These are phyloP conservation scores for Erodium moschatum DNA, from an alignment of 441 rosid genomes.

Conservation along the genomic window DNA sequence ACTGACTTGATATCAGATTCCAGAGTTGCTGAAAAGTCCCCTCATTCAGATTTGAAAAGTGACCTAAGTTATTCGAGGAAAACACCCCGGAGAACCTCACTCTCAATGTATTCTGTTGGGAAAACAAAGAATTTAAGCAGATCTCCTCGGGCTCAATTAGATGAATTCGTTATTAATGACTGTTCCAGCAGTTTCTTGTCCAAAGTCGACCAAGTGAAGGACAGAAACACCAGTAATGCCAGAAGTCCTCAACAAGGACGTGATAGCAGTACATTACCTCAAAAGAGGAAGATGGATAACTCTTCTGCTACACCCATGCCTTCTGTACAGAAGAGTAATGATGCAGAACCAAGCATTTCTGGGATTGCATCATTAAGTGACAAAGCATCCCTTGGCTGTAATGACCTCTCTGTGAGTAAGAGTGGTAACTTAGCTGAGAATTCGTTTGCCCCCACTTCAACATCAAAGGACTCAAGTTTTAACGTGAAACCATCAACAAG, in stretches of 20 bases:
- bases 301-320: constrained; percentile 27
- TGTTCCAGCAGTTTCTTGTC: constrained; percentile 24
- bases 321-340: constrained; percentile 22
- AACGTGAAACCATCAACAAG: neutral
- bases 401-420: too few species aligned
- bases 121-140: too few species aligned
- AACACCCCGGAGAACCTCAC: constrained; percentile 31
- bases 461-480: constrained; percentile 9
- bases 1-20: constrained; percentile 26
- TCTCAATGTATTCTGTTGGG: constrained; percentile 31
- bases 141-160: constrained; percentile 25
- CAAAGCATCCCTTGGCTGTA: too few species aligned
- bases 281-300: constrained; percentile 31
- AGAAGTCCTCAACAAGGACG: constrained; percentile 28
- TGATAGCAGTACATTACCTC: constrained; percentile 27
- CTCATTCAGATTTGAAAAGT: constrained; percentile 27
- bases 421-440: constrained; percentile 20
- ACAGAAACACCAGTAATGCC: constrained; percentile 17
- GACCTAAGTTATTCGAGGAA: constrained; percentile 43
- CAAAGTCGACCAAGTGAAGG: constrained; percentile 24
- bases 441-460: constrained; percentile 14
- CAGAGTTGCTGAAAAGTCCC: constrained; percentile 28
- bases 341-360: constrained; percentile 22
- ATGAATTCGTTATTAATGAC: constrained; percentile 19
- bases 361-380: too few species aligned